These are phyloP conservation scores for Phragmites australis DNA, from an alignment of 176 grass and related monocot species.

Conservation along the genomic window DNA sequence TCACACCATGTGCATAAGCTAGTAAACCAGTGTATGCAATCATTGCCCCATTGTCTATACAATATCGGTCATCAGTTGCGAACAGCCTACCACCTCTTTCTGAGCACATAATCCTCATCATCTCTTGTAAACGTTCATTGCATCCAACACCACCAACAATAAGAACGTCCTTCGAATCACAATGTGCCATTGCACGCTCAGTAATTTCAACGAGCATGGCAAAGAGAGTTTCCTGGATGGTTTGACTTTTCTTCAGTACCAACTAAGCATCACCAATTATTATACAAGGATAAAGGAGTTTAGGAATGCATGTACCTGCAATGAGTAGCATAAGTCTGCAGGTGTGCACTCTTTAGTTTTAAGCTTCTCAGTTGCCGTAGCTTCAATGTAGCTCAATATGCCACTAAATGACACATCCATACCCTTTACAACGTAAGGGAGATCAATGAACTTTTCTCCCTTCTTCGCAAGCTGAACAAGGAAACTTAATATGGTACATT, in stretches of 20 bases:
- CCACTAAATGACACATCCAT: constrained; percentile 99
- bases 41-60: constrained; percentile 94
- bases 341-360: constrained; percentile 95
- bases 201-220: constrained; percentile 99
- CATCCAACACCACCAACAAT: constrained; percentile 96
- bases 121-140: constrained; percentile 84
- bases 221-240: constrained; percentile 82
- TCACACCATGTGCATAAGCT: constrained; percentile 65
- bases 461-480: constrained; percentile 89
- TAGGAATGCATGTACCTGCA: constrained; percentile 64
- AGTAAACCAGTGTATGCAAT: constrained; percentile 96
- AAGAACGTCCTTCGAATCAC: constrained; percentile 82
- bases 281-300: background rate
- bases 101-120: constrained; percentile 95
- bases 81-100: constrained; percentile 82
- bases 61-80: constrained; percentile 92
- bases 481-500: constrained; percentile 18
- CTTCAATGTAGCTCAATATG: constrained; percentile 95
- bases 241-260: background rate
- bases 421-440: constrained; percentile 93
- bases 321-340: constrained; percentile 91
- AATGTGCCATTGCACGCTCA: constrained; percentile 93
- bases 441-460: constrained; percentile 92
- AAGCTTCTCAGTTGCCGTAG: constrained; percentile 82
- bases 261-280: background rate